These are phyloP conservation scores for Cercis canadensis DNA, from an alignment of 306 rosid genomes.

Conservation along the genomic window DNA sequence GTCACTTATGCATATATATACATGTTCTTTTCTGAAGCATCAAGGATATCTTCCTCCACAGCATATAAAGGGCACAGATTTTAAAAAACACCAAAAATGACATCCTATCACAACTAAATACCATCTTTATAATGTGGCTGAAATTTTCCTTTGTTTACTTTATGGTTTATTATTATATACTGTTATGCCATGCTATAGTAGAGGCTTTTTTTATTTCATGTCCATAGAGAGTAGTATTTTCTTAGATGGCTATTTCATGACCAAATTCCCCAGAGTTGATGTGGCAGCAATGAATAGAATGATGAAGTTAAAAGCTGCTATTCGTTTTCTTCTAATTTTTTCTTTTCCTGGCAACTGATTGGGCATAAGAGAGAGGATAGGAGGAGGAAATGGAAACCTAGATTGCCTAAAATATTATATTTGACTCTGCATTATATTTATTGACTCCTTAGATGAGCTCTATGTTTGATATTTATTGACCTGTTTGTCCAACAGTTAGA, in stretches of 20 bases:
- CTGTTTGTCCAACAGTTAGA: no score
- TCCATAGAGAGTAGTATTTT: constrained; percentile 1
- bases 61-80: not conserved
- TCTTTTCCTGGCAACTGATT: no score
- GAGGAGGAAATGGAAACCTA: no score
- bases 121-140: not conserved
- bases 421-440: no score
- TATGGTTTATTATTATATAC: constrained; percentile 10
- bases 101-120: not conserved
- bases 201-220: constrained; percentile 14
- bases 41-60: not conserved
- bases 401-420: no score
- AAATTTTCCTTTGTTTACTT: not conserved
- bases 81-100: not conserved
- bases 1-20: constrained; percentile 10
- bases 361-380: no score
- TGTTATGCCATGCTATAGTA: not conserved
- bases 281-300: no score
- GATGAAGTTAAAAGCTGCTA: no score
- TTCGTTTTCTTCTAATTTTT: no score
- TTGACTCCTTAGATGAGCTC: no score
- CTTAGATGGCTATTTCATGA: not conserved
- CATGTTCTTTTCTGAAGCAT: constrained; percentile 13
- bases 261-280: no score
- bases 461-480: no score